Base-by-base conservation (phyloP, 1,284 basidiomycete genomes). In the Microbotryum lychnidis-dioicae region DNA sequence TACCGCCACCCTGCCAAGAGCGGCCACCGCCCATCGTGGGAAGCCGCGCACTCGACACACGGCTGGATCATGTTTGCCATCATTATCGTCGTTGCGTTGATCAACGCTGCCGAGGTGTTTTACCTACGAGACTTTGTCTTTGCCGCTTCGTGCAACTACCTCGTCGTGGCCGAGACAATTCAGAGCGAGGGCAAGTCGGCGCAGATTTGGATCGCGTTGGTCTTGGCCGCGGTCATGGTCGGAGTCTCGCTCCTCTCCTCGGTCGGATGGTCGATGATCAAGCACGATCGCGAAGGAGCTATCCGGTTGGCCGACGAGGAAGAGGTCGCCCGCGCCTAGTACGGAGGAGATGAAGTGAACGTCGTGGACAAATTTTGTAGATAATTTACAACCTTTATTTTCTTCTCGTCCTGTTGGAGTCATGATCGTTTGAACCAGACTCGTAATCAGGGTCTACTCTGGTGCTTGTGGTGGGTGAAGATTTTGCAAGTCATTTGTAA, bases 11-110 rank as follows among this genome's bases (percentile, higher is more conserved):
- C 48, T 14, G 54, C 62, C 25, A 45, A 45, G 20, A 48, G 60
- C 27, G 45, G 29, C 20, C 57, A 50, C 29, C 54, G 61, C 16
- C 51, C 63, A 16, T 60, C 49, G 44, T 60, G 64, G 66, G 66
- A 68, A 48, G 45, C 48, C 7, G 61, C 66, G 47, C 66, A 66
- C 42, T 53, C 57, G 18, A 57, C 54, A 49, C 67, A 68, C 47
- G 50, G 53, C n/a, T 68, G 67, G 67, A 68, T 68, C 49, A 60
- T 58, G 8, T 68, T 68, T 33, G 67, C 64, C 25, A 58, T 68
- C 57, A 58, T 68, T 18, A 57, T 58, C 23, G 64, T 54, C n/a
- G 50, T 66, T 16, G 61, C 60, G 33, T 54, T 68, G 23, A 52
- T 68, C 57, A 57, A 48, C 23, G 31, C 45, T 7, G 29, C 25